phyloP scores from a whole-genome alignment of 352 stramenopile genomes.

The Phytophthora macrochlamydospora region DNA sequence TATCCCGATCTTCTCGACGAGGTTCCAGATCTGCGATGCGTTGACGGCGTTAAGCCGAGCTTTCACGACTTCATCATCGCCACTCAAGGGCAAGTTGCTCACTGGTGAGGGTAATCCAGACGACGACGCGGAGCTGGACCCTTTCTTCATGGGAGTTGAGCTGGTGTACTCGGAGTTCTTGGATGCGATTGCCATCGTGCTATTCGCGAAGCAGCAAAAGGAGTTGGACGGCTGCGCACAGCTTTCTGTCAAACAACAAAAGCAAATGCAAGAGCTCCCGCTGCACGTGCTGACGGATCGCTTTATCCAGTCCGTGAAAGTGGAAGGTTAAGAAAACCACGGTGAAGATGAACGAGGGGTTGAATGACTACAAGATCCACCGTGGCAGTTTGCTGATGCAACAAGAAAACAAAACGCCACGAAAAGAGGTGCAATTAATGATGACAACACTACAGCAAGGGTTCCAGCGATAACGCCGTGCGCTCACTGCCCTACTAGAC shows the following conservation, averaged over 20 bases:
- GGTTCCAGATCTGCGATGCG: constrained; percentile 36
- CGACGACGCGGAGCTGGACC: constrained; percentile 31
- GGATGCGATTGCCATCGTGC: constrained; percentile 53
- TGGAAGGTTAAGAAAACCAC: constrained; percentile 3
- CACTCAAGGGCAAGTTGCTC: constrained; percentile 14
- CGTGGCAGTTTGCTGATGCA: too few species aligned
- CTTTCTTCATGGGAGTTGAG: constrained; percentile 54
- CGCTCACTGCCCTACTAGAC: too few species aligned
- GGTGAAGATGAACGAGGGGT: too few species aligned
- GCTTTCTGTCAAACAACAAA: constrained; percentile 12
- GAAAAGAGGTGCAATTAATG: too few species aligned
- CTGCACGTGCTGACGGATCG: constrained; percentile 53
- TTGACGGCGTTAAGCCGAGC: constrained; percentile 30
- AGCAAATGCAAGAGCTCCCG: constrained; percentile 15
- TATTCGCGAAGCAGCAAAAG: constrained; percentile 48
- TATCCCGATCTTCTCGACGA: constrained; percentile 23
- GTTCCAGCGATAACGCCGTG: too few species aligned
- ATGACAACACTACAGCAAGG: too few species aligned
- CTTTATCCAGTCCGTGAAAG: constrained; percentile 44
- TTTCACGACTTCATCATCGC: constrained; percentile 18
- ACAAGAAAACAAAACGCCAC: too few species aligned
- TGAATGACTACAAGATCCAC: too few species aligned
- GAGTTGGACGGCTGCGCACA: constrained; percentile 1
- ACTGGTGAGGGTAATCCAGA: background rate
- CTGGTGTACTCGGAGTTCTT: constrained; percentile 68